phyloP scores from a whole-genome alignment of 345 rosid species.

The Brassica juncea region DNA sequence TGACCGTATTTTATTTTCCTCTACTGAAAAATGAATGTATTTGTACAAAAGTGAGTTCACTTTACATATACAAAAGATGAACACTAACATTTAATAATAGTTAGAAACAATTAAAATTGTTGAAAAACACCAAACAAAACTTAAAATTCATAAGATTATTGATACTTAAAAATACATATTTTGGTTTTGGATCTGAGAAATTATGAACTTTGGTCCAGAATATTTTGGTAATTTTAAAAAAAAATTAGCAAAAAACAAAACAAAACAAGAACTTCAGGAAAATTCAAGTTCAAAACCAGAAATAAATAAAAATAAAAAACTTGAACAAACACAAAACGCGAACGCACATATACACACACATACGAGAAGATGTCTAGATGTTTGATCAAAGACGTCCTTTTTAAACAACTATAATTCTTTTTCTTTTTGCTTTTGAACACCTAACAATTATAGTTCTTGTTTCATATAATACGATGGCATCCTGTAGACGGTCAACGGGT shows the following conservation, averaged over 20 bases:
- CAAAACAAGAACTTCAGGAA: neutral
- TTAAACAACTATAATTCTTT: neutral
- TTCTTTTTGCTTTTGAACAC: neutral
- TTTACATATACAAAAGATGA: neutral
- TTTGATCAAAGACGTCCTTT: constrained; percentile 20
- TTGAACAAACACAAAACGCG: constrained; percentile 22
- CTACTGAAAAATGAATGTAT: neutral
- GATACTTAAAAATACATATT: neutral
- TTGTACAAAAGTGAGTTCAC: neutral
- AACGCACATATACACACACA: constrained; percentile 16
- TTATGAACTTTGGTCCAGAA: neutral
- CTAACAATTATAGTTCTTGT: neutral
- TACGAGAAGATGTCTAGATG: neutral
- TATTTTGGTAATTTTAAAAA: neutral
- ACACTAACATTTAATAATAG: neutral
- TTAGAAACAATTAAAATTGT: neutral
- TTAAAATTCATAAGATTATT: neutral
- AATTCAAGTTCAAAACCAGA: neutral
- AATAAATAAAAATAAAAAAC: neutral
- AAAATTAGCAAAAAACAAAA: neutral
- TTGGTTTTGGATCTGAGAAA: neutral
- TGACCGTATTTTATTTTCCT: neutral
- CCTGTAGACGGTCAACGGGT: constrained; percentile 25
- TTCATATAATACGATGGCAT: neutral
- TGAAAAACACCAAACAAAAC: neutral